Percentiles rank a stretch among this genome's conserved stretches.
Conservation (phyloP, 306 rosid genomes). For the Crataegus laevigata region DNA sequence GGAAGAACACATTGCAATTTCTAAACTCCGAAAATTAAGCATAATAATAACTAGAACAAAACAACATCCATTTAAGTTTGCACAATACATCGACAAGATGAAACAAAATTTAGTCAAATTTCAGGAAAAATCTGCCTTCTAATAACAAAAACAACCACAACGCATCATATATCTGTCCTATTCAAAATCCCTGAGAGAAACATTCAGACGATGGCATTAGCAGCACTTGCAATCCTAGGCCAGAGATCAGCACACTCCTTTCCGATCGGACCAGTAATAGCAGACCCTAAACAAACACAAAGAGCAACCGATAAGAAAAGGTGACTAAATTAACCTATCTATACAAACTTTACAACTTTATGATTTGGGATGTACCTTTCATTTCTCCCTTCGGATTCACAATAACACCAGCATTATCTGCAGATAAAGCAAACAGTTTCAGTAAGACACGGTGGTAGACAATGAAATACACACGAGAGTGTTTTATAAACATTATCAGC, state of each 20-base stretch:
- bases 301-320: background rate
- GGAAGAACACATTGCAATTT: background rate
- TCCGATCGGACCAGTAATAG: conserved; percentile 50
- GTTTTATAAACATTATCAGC: background rate
- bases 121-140: background rate
- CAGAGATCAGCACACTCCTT: conserved; percentile 62
- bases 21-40: background rate
- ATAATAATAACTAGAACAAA: background rate
- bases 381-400: conserved; percentile 58
- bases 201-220: conserved; percentile 43
- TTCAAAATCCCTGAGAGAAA: background rate
- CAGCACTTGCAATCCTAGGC: conserved; percentile 57
- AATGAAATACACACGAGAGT: background rate
- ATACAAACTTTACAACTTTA: background rate
- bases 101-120: conserved; percentile 9
- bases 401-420: conserved; percentile 55
- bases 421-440: background rate
- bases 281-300: conserved; percentile 33
- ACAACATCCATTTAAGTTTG: background rate
- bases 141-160: background rate
- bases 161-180: background rate
- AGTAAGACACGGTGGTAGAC: background rate
- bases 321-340: background rate
- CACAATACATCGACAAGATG: background rate
- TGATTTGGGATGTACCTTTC: conserved; percentile 27